These are phyloP conservation scores for Kuraishia borneana DNA, from an alignment of 805 yeast genomes.

Conservation along the genomic window DNA sequence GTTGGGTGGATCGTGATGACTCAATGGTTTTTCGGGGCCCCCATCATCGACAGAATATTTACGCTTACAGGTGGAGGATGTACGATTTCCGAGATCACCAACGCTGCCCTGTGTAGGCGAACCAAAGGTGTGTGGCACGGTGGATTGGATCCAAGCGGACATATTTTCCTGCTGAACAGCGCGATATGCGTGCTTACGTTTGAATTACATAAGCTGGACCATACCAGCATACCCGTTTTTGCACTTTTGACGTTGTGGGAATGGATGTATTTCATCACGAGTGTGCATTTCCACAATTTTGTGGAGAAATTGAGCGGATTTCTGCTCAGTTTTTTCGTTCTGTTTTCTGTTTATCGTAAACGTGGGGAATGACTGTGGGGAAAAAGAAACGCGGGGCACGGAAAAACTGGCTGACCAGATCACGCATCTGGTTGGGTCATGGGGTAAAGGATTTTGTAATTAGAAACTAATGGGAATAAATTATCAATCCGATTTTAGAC, in stretches of 20 bases:
- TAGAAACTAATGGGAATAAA: no score
- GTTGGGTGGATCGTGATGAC: slow-evolving; percentile 80
- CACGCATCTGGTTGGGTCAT: no score
- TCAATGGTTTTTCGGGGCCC: slow-evolving; percentile 78
- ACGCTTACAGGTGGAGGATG: slow-evolving; percentile 78
- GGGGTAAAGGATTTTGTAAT: no score
- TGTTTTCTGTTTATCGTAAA: slow-evolving; percentile 34
- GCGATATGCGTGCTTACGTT: slow-evolving; percentile 54
- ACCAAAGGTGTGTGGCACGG: slow-evolving; percentile 64
- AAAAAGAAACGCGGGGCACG: no score
- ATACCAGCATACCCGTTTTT: slow-evolving; percentile 9
- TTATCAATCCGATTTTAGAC: no score
- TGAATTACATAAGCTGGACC: slow-evolving; percentile 23
- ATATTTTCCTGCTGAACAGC: slow-evolving; percentile 67
- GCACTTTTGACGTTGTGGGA: slow-evolving; percentile 48
- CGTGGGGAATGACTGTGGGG: no score
- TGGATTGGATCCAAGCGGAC: slow-evolving; percentile 97
- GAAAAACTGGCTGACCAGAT: no score
- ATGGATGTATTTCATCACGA: slow-evolving; percentile 81
- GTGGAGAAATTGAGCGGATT: slow-evolving; percentile 67
- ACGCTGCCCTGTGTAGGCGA: slow-evolving; percentile 30
- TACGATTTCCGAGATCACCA: slow-evolving; percentile 10
- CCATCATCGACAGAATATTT: slow-evolving; percentile 83
- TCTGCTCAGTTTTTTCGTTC: slow-evolving; percentile 45
- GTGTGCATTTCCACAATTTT: slow-evolving; percentile 74